Conservation (phyloP, 2,329 filamentous ascomycete species). For the Fusarium tjaetaba region DNA sequence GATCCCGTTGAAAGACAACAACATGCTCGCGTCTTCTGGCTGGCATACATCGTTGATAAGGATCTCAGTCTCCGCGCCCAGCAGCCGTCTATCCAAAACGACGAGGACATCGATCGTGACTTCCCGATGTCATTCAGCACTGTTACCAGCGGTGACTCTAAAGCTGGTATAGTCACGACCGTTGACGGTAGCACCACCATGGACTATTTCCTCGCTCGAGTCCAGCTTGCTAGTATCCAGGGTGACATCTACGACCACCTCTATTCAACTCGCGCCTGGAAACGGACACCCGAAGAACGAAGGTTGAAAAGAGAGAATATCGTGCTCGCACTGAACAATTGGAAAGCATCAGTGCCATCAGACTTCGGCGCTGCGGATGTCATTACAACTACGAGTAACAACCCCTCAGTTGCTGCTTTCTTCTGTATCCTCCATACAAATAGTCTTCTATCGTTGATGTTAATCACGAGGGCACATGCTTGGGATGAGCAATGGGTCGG, state of each 20-base stretch:
- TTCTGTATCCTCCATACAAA: conserved; percentile 1
- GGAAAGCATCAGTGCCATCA: not conserved
- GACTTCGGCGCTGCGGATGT: not conserved
- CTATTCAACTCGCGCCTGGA: not conserved
- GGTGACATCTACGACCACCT: not conserved
- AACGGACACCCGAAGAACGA: not conserved
- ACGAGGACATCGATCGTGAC: conserved; percentile 6
- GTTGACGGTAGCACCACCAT: not conserved
- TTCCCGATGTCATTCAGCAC: not conserved
- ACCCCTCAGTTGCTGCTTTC: not conserved
- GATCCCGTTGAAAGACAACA: not conserved
- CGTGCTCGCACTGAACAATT: not conserved
- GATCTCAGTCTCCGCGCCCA: not conserved
- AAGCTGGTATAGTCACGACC: not conserved
- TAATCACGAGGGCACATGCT: not conserved
- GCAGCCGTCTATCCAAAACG: conserved; percentile 1
- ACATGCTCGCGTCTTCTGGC: conserved; percentile 1
- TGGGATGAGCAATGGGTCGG: conserved; percentile 4
- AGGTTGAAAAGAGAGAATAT: not conserved
- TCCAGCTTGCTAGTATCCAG: conserved; percentile 1
- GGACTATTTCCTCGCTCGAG: not conserved
- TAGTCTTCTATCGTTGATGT: not conserved
- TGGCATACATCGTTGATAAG: conserved; percentile 8
- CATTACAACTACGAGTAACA: not conserved
- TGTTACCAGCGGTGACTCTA: not conserved